phyloP scores from a whole-genome alignment of 257 asterid genomes.

The Cynanchum wilfordii region DNA sequence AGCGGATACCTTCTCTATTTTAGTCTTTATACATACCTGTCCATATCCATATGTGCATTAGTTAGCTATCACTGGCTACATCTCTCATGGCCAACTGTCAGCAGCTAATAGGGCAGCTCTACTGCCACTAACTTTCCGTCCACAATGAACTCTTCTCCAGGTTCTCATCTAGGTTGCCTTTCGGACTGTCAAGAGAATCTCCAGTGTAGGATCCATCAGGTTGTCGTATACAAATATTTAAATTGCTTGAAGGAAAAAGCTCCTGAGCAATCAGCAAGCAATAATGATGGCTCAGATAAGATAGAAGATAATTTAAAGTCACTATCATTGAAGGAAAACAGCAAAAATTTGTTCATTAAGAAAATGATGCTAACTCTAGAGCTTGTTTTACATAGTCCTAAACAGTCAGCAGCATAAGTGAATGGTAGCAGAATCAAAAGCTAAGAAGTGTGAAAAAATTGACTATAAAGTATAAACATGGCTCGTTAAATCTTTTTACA shows the following conservation, averaged over 20 bases:
- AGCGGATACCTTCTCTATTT: slow-evolving; percentile 31
- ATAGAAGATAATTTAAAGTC: not conserved
- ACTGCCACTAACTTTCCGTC: slow-evolving; percentile 11
- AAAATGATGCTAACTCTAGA: not conserved
- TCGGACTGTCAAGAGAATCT: slow-evolving; percentile 82
- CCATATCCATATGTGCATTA: slow-evolving; percentile 30
- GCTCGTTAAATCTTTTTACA: not conserved
- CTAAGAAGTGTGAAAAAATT: not conserved
- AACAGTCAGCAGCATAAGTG: not conserved
- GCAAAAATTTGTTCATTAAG: not conserved
- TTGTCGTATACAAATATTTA: slow-evolving; percentile 72
- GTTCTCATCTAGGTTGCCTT: slow-evolving; percentile 41
- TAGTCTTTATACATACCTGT: slow-evolving; percentile 21
- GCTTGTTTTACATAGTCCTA: not conserved
- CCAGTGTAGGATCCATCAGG: slow-evolving; percentile 81
- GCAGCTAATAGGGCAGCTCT: slow-evolving; percentile 2
- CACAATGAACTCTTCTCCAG: slow-evolving; percentile 24
- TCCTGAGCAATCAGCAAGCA: slow-evolving; percentile 41
- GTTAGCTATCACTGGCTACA: slow-evolving; percentile 28
- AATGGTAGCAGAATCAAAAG: not conserved
- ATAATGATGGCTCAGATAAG: slow-evolving; percentile 2
- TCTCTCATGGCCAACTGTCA: slow-evolving; percentile 11
- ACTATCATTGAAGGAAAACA: not conserved
- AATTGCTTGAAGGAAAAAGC: slow-evolving; percentile 52
- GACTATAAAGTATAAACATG: not conserved